Conservation (phyloP, 495 filamentous ascomycete species). For the Penicillium alfredii region DNA sequence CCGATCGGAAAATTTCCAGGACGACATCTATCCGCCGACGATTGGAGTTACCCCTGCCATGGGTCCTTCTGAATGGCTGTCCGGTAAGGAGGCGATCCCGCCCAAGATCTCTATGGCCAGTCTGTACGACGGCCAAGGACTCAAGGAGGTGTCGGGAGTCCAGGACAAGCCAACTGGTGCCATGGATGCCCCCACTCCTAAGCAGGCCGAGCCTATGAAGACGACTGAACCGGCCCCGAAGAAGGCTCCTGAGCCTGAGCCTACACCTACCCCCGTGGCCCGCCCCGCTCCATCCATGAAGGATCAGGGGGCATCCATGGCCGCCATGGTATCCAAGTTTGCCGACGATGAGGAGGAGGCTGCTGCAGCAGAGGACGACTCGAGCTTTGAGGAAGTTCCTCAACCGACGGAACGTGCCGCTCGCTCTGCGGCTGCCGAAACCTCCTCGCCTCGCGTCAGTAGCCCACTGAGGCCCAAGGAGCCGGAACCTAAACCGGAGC, state of each 20-base stretch:
- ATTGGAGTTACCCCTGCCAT: constrained; percentile 72
- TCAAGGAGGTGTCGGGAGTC: constrained; percentile 61
- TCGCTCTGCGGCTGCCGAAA: constrained; percentile 16
- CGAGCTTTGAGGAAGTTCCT: constrained; percentile 78
- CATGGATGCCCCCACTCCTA: constrained; percentile 36
- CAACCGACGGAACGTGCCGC: constrained; percentile 52
- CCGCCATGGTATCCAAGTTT: constrained; percentile 76
- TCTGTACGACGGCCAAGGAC: constrained; percentile 75
- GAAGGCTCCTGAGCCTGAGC: constrained; percentile 30
- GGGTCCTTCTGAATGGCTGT: constrained; percentile 75
- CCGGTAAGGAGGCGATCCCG: constrained; percentile 74
- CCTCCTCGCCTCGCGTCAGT: constrained; percentile 32
- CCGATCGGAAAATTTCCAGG: constrained; percentile 93
- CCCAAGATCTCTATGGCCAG: constrained; percentile 90
- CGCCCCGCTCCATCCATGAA: constrained; percentile 62
- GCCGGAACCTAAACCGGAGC: constrained; percentile 18
- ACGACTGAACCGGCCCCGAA: constrained; percentile 46
- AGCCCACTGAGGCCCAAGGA: constrained; percentile 34
- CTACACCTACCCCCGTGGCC: constrained; percentile 38
- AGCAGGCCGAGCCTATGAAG: constrained; percentile 45
- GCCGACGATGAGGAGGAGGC: constrained; percentile 63
- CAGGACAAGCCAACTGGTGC: constrained; percentile 57
- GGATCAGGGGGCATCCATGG: constrained; percentile 80
- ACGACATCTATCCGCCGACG: constrained; percentile 89
- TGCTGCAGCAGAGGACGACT: constrained; percentile 56